phyloP scores from a whole-genome alignment of 1,284 basidiomycete species.

The Irpex sp. region DNA sequence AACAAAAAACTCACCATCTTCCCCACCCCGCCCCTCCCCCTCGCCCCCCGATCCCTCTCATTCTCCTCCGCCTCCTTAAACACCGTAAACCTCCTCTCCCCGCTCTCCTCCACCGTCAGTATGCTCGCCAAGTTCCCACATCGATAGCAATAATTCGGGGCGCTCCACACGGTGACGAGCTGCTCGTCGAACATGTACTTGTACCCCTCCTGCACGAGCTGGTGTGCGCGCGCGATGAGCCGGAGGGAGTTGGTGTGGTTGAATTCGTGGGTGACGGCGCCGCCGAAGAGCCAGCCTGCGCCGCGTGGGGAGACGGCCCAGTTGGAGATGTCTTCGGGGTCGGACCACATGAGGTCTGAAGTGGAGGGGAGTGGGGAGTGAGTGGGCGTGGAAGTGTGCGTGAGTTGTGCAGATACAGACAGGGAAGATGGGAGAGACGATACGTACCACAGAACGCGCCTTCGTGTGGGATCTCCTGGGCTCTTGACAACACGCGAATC shows the following conservation, averaged over 20 bases:
- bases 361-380: too few relatives aligned
- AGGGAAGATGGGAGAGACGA: too few relatives aligned
- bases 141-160: constrained; percentile 93
- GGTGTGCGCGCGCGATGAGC: constrained; percentile 90
- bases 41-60: constrained; percentile 68
- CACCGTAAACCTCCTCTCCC: constrained; percentile 66
- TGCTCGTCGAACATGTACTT: constrained; percentile 96
- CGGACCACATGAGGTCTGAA: constrained; percentile 94
- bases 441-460: constrained; percentile 92
- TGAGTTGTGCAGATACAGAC: neutral
- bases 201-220: constrained; percentile 95
- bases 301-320: constrained; percentile 95
- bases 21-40: constrained; percentile 34
- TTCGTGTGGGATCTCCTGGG: constrained; percentile 95
- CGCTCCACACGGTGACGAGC: constrained; percentile 97
- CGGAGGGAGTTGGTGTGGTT: constrained; percentile 84
- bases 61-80: constrained; percentile 86
- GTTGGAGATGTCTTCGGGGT: constrained; percentile 92
- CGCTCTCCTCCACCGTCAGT: constrained; percentile 62
- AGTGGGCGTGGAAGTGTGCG: too few relatives aligned
- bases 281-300: constrained; percentile 95
- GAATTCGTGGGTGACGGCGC: constrained; percentile 85
- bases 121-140: constrained; percentile 80
- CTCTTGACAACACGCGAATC: constrained; percentile 84
- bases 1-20: constrained; percentile 46